Evolutionary conservation across 257 asterid species (phyloP).

Genomic region (Gentiana dahurica): DNA sequence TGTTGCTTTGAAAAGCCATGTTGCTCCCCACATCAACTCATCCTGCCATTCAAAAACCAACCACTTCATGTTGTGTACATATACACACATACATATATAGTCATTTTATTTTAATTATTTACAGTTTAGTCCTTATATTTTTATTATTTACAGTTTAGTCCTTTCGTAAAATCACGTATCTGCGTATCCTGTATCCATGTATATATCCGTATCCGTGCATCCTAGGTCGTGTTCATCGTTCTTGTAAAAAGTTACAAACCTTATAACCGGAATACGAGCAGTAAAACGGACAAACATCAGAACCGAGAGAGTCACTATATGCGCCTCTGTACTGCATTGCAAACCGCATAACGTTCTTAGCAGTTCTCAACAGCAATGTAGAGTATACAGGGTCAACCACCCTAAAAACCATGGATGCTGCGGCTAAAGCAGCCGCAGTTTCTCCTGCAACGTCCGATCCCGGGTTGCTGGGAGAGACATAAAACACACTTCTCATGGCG

Average conservation of each 20-base stretch:
- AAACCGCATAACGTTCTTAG: conserved; percentile 51
- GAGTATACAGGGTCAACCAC: conserved; percentile 45
- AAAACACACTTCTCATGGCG: conserved; percentile 47
- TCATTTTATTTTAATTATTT: too few species aligned
- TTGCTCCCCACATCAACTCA: conserved; percentile 80
- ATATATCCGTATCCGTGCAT: too few species aligned
- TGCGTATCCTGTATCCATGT: too few species aligned
- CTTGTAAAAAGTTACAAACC: conserved; percentile 17
- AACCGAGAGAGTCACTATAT: conserved; percentile 67
- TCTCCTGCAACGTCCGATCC: conserved; percentile 94
- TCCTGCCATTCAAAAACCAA: conserved; percentile 29
- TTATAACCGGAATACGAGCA: conserved; percentile 76
- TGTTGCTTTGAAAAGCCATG: conserved; percentile 81
- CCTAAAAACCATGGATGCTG: conserved; percentile 74
- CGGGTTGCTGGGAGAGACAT: conserved; percentile 51
- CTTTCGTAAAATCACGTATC: too few species aligned
- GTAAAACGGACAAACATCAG: conserved; percentile 66
- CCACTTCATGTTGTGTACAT: too few species aligned
- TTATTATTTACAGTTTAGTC: not conserved
- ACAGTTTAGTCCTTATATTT: too few species aligned
- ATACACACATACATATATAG: too few species aligned
- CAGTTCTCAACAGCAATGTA: conserved; percentile 34
- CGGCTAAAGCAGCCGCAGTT: conserved; percentile 85
- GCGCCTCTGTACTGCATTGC: conserved; percentile 62
- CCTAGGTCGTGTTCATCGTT: too few species aligned